Evolutionary conservation across 139 green algal species (phyloP), one percentile per base, ranked within the genome.

Genomic region (Tetratostichococcus sp.): DNA sequence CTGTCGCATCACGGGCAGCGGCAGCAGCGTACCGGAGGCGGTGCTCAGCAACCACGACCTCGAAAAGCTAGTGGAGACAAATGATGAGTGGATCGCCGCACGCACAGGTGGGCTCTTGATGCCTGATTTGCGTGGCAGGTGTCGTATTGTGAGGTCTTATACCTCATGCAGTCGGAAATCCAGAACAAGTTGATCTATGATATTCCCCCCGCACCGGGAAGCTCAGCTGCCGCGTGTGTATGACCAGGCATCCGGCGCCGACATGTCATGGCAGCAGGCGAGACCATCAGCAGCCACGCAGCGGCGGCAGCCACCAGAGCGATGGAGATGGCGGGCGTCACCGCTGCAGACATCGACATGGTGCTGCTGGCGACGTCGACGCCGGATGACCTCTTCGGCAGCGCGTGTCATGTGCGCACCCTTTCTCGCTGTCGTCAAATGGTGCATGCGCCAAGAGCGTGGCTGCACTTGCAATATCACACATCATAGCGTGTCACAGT

Each of bases 301-400:
- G 82, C 83, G 19, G 71, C 86, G 28, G 89, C 96, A 23, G 75
- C 84, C 33, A 62, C 75, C 14, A 77, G 72, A 22, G 96, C 96
- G 0, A 75, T 99, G 35, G 90, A 94, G 17, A 98, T 97, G 91
- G 91, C 93, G 19, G 84, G 84, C 21, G 83, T 99, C 0, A 59
- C 69, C n/a, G 65, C 91, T 1, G 79, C 84, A 23, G 91, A 98
- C 5, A 65, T 99, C 0, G 95, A 98, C 78, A 78, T 99, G 25
- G 83, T 99, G 23, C 68, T 99, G 1, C 77, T 99, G 77, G 87
- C 89, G n/a, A 99, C 95, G 17, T 97, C 90, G 30, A 92, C 84
- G 1, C 91, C 96, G 2, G 96, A 99, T 68, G 96, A 99, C 78
- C 65, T 93, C 0, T 99, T 99, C 82, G 96, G 96, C 21, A 90